Conservation (phyloP, 768 basidiomycete species). For the Neoboletus subvelutipes region DNA sequence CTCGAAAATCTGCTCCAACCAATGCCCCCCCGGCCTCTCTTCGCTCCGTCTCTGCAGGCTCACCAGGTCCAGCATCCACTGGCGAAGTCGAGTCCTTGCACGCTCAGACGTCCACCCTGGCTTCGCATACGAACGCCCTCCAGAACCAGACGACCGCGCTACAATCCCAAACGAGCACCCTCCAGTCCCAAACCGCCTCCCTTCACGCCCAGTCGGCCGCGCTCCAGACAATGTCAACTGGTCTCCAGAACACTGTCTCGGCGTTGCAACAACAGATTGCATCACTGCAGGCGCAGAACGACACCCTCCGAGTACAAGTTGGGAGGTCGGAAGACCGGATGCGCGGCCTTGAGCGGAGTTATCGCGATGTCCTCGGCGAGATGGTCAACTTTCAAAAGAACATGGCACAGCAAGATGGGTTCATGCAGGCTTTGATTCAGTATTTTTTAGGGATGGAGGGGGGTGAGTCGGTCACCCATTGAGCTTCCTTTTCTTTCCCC, state of each 20-base stretch:
- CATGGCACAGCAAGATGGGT: constrained; percentile 80
- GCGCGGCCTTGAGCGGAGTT: constrained; percentile 58
- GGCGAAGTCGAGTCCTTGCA: constrained; percentile 31
- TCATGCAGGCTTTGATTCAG: constrained; percentile 79
- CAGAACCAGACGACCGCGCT: constrained; percentile 30
- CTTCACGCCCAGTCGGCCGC: constrained; percentile 37
- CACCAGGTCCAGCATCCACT: constrained; percentile 26
- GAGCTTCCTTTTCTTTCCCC: neutral
- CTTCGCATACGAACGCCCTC: constrained; percentile 31
- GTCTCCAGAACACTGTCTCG: constrained; percentile 27
- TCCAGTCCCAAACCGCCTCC: constrained; percentile 30
- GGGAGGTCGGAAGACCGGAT: constrained; percentile 49
- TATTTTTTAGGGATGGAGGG: constrained; percentile 76
- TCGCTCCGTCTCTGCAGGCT: constrained; percentile 25
- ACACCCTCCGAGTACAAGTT: constrained; percentile 31
- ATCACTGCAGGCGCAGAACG: constrained; percentile 30
- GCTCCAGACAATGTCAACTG: constrained; percentile 32
- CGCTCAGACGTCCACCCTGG: constrained; percentile 27
- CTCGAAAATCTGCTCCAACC: constrained; percentile 32
- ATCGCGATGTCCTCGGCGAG: constrained; percentile 67
- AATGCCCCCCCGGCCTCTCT: constrained; percentile 30
- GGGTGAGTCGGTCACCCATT: constrained; percentile 39
- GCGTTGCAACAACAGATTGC: constrained; percentile 31
- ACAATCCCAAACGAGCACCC: constrained; percentile 29
- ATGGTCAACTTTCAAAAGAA: constrained; percentile 71